Conservation (phyloP, 495 filamentous ascomycete species). For the Physcia stellaris region DNA sequence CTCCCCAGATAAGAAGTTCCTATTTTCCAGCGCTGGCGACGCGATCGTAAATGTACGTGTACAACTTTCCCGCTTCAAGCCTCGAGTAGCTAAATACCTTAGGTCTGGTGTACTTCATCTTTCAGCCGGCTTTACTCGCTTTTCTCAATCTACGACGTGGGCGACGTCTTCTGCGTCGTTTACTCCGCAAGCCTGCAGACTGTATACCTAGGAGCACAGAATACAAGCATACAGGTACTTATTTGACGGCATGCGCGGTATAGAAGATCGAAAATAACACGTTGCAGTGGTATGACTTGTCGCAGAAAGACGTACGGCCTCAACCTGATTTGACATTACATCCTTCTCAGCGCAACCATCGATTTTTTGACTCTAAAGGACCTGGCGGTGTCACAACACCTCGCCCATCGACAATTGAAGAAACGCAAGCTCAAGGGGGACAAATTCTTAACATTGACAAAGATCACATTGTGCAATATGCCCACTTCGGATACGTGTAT, state of each 20-base stretch:
- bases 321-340: constrained; percentile 51
- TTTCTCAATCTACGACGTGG: constrained; percentile 87
- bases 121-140: constrained; percentile 70
- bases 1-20: constrained; percentile 53
- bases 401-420: constrained; percentile 25
- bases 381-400: constrained; percentile 69
- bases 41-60: constrained; percentile 73
- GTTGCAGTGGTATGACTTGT: constrained; percentile 48
- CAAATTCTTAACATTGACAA: constrained; percentile 70
- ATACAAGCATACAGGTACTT: constrained; percentile 71
- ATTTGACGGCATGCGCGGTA: constrained; percentile 34
- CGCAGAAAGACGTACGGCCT: constrained; percentile 38
- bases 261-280: constrained; percentile 11
- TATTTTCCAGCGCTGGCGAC: constrained; percentile 90
- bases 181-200: constrained; percentile 69
- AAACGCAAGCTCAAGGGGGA: constrained; percentile 33
- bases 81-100: constrained; percentile 22
- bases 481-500: constrained; percentile 90
- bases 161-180: constrained; percentile 85
- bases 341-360: constrained; percentile 68
- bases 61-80: not conserved
- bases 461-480: constrained; percentile 70
- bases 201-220: constrained; percentile 86
- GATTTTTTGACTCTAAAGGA: constrained; percentile 87
- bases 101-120: constrained; percentile 53